Evolutionary conservation across 2,329 filamentous ascomycete genomes (phyloP), one percentile per base, ranked within the genome.

Genomic region (Penicillium sp.): DNA sequence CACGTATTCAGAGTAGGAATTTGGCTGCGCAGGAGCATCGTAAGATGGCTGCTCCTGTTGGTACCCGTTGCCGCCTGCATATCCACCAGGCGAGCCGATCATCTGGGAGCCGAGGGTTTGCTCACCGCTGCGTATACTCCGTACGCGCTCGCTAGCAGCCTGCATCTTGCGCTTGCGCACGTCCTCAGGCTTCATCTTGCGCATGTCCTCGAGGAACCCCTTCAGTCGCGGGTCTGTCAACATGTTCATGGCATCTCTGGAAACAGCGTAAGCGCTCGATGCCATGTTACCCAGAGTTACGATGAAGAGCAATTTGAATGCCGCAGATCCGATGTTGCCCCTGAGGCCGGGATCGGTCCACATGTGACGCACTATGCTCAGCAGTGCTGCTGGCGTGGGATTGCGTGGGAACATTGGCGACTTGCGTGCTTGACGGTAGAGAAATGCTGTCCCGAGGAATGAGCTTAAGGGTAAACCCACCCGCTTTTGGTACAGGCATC

Each of bases 171-270:
- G 61, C 49, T 53, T 60, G 20, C 57, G 54, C 20, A 68, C 44
- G 8, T 66, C 68, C 35, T 68, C 65, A 0, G 61, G 60, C 6
- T 65, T 58, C 48, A 61, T 49, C 1, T 52, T 44, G 20, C 37
- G 45, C 50, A 67, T 37, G 13, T 68, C 66, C 10, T 57, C 56
- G 20, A 63, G n/a, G 24, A 67, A 68, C 14, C 53, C 9, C 31
- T 56, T 54, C 56, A 72, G 31, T 31, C 69, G 61, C 22, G 66
- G 62, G 54, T 72, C 69, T 9, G 10, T 22, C 26, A 67, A 44
- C 18, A 57, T 56, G 8, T 24, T 26, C 18, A 37, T 38, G 1
- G 60, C 55, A 42, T 66, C 62, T 1, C 45, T 39, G 11, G 44
- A 66, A 8, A 61, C 37, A 1, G 60, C 63, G 8, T 40, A 48